Evolutionary conservation across 495 filamentous ascomycete species (phyloP).

Genomic region (Thermochaetoides thermophila): DNA sequence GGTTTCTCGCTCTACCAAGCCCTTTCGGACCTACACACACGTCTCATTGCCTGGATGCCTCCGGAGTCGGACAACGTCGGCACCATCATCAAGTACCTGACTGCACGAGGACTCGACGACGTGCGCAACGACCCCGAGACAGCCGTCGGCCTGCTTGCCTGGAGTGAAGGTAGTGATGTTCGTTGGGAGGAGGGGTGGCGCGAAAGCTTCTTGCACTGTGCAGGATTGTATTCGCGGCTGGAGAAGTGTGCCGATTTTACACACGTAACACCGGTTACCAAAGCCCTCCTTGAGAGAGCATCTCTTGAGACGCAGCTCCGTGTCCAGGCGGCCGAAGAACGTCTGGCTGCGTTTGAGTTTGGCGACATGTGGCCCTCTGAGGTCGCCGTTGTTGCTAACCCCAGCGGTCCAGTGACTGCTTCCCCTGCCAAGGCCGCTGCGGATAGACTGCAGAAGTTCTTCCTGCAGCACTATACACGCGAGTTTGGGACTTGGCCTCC

Average conservation of each 20-base stretch:
- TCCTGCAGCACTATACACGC: slow-evolving; percentile 37
- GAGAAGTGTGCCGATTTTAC: slow-evolving; percentile 42
- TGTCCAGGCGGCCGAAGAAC: slow-evolving; percentile 44
- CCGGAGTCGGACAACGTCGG: slow-evolving; percentile 29
- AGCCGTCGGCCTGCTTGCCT: slow-evolving; percentile 48
- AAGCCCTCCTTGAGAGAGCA: slow-evolving; percentile 46
- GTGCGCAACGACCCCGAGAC: slow-evolving; percentile 45
- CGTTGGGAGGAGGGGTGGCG: slow-evolving; percentile 51
- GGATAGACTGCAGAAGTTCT: slow-evolving; percentile 40
- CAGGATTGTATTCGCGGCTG: slow-evolving; percentile 45
- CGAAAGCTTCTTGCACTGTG: slow-evolving; percentile 53
- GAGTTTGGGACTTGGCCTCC: slow-evolving; percentile 45
- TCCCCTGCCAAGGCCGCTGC: slow-evolving; percentile 33
- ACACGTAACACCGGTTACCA: slow-evolving; percentile 43
- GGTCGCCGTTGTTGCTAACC: slow-evolving; percentile 14
- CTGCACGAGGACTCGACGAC: slow-evolving; percentile 47
- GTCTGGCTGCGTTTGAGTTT: slow-evolving; percentile 44
- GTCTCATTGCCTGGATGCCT: slow-evolving; percentile 39
- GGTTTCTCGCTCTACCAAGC: slow-evolving; percentile 45
- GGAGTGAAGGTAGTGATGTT: slow-evolving; percentile 44
- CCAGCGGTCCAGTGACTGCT: slow-evolving; percentile 12
- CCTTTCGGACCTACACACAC: slow-evolving; percentile 39
- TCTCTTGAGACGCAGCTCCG: slow-evolving; percentile 48
- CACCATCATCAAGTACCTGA: slow-evolving; percentile 42
- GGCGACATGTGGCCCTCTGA: slow-evolving; percentile 44